phyloP scores from a whole-genome alignment of 2,329 filamentous ascomycete genomes.

The Thelonectria blattea region DNA sequence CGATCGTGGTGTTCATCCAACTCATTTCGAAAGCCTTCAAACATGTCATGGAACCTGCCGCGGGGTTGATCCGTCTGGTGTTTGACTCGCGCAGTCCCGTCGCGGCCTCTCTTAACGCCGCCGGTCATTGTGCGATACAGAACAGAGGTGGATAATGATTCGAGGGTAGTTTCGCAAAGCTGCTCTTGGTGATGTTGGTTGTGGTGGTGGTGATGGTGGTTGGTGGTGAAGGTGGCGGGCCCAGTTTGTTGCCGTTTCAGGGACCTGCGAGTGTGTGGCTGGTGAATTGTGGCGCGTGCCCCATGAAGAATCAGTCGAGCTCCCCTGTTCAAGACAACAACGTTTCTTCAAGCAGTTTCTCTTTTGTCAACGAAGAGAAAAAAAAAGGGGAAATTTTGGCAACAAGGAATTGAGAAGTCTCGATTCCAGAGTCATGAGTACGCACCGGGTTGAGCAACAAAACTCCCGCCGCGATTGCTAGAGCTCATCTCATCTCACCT shows the following conservation, averaged over 20 bases:
- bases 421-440: conserved; percentile 24
- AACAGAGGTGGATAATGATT: too few relatives aligned
- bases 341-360: background rate
- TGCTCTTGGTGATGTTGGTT: background rate
- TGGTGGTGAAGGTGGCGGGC: conserved; percentile 19
- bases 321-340: conserved; percentile 22
- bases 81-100: conserved; percentile 56
- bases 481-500: conserved; percentile 10
- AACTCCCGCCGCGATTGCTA: conserved; percentile 1
- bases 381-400: background rate
- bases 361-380: background rate
- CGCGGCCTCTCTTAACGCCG: conserved; percentile 60
- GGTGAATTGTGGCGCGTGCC: conserved; percentile 18
- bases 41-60: conserved; percentile 71
- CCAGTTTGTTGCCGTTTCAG: conserved; percentile 25
- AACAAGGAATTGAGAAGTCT: background rate
- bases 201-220: conserved; percentile 33
- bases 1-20: conserved; percentile 95
- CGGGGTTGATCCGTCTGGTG: conserved; percentile 43
- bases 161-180: too few relatives aligned
- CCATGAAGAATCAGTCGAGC: conserved; percentile 11
- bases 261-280: conserved; percentile 1
- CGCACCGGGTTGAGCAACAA: background rate
- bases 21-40: conserved; percentile 83
- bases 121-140: conserved; percentile 39